phyloP scores from a whole-genome alignment of 768 basidiomycete genomes.

The Polyporus arcularius region DNA sequence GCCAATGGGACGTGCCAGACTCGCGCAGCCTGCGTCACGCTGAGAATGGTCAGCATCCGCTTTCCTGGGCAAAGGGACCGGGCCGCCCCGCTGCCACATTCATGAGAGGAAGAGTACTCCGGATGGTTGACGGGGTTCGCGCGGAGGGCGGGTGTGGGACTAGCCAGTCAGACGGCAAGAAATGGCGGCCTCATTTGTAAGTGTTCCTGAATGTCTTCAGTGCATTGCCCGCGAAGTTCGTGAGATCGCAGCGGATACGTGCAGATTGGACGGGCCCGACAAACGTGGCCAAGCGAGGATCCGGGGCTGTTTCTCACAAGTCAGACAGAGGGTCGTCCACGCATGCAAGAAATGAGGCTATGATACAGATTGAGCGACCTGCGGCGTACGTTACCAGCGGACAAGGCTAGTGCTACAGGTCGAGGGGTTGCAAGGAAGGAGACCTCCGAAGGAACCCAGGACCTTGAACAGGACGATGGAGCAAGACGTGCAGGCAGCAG shows the following conservation, averaged over 20 bases:
- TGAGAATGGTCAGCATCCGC: background rate
- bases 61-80: background rate
- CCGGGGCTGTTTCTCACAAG: too few relatives aligned
- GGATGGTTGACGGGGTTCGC: background rate
- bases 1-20: too few relatives aligned
- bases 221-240: background rate
- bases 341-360: too few relatives aligned
- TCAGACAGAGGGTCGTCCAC: too few relatives aligned
- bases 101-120: background rate
- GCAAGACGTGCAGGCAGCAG: too few relatives aligned
- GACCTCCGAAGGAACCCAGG: too few relatives aligned
- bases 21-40: background rate
- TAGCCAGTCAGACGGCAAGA: background rate
- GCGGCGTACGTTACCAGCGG: too few relatives aligned
- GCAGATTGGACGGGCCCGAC: background rate
- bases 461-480: too few relatives aligned
- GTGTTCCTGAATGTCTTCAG: background rate
- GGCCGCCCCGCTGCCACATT: background rate
- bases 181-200: background rate
- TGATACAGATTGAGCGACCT: too few relatives aligned
- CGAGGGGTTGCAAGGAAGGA: too few relatives aligned
- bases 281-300: background rate
- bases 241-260: background rate
- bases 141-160: slow-evolving; percentile 7
- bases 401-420: too few relatives aligned